Evolutionary conservation across 2,329 filamentous ascomycete species (phyloP).

Genomic region (Aureobasidium sp.): DNA sequence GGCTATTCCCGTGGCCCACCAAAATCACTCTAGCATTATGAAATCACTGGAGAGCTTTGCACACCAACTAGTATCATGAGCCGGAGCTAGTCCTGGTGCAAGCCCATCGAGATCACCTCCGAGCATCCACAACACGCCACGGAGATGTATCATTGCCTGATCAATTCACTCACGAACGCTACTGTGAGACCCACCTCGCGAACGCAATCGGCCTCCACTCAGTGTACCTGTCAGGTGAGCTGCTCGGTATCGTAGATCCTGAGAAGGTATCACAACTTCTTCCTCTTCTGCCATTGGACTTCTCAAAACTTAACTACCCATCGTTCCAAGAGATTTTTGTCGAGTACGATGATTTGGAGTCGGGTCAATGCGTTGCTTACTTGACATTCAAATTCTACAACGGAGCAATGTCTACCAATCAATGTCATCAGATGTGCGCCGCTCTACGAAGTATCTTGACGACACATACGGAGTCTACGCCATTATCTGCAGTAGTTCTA

Average conservation of each 20-base stretch:
- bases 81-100: no score
- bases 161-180: no score
- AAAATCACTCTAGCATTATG: no score
- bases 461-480: constrained; percentile 31
- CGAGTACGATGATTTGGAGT: constrained; percentile 37
- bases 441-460: constrained; percentile 41
- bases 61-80: no score
- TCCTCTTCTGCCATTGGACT: constrained; percentile 31
- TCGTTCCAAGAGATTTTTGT: constrained; percentile 48
- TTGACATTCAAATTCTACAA: constrained; percentile 52
- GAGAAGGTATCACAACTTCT: constrained; percentile 25
- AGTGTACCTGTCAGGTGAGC: no score
- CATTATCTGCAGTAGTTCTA: constrained; percentile 42
- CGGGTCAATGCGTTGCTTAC: constrained; percentile 38
- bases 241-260: constrained; percentile 35
- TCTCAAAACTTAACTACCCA: constrained; percentile 31
- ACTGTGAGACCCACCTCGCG: no score
- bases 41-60: no score
- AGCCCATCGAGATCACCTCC: no score
- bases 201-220: no score
- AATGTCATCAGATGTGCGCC: constrained; percentile 42
- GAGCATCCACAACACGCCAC: no score
- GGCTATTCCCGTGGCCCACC: no score
- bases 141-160: no score
- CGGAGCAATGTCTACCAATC: constrained; percentile 47